Evolutionary conservation across 345 rosid genomes (phyloP).

Genomic region (Citrus maxima): DNA sequence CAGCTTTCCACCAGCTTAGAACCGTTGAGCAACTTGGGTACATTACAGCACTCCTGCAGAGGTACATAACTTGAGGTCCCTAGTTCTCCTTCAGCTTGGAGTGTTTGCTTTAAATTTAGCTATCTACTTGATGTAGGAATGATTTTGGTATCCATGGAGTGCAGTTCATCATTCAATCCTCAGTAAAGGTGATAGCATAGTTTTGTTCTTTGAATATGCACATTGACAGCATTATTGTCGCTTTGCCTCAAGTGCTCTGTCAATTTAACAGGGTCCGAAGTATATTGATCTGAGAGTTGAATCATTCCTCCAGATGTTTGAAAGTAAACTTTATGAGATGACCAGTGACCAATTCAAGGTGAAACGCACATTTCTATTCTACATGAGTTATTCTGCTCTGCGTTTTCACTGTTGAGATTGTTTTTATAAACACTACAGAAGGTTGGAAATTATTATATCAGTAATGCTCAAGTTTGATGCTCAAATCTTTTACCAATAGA

Average conservation of each 20-base stretch:
- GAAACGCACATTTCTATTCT: constrained; percentile 9
- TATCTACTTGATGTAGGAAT: constrained; percentile 41
- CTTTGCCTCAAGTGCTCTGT: not conserved
- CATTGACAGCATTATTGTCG: not conserved
- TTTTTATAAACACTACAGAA: not conserved
- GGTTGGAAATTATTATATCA: not conserved
- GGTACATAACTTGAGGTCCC: constrained; percentile 35
- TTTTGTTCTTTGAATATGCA: not conserved
- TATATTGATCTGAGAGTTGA: constrained; percentile 79
- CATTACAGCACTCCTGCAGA: constrained; percentile 65
- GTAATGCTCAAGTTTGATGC: not conserved
- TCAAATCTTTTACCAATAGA: not conserved
- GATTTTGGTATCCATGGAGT: constrained; percentile 73
- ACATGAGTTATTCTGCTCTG: not conserved
- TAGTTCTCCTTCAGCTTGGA: not conserved
- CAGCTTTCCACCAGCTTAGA: constrained; percentile 96
- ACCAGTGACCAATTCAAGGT: constrained; percentile 82
- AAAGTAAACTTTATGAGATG: constrained; percentile 67
- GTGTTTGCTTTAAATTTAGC: constrained; percentile 3
- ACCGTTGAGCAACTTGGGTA: constrained; percentile 96
- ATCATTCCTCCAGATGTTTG: constrained; percentile 65
- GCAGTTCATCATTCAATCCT: constrained; percentile 83
- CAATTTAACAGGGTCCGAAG: constrained; percentile 61
- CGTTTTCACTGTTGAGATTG: not conserved
- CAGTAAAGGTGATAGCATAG: constrained; percentile 51